A percentile compares a stretch with the other conserved stretches of the same genome.
Conservation (phyloP, 2,329 filamentous ascomycete species). For the Leptographium radiaticola region DNA sequence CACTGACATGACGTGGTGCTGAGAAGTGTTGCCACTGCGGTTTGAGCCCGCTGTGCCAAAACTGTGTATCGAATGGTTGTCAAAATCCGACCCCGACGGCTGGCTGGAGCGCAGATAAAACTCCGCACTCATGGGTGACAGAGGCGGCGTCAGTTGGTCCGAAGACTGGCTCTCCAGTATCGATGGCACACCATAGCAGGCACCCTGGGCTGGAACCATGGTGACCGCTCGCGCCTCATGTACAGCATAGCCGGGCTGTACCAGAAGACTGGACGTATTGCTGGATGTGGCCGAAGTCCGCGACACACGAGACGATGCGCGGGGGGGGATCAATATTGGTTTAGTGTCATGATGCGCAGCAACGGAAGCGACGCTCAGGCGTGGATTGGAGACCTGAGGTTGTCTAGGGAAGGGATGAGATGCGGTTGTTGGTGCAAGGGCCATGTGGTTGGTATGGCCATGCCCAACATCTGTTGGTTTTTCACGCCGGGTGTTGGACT, state of each 20-base stretch:
- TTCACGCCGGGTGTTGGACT: too few relatives aligned
- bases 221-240: conserved; percentile 27
- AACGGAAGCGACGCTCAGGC: conserved; percentile 18
- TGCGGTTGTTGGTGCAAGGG: not conserved
- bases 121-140: conserved; percentile 39
- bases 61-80: conserved; percentile 19
- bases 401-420: not conserved
- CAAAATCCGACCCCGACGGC: conserved; percentile 8
- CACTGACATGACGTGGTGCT: conserved; percentile 35
- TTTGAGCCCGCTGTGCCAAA: conserved; percentile 6
- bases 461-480: too few relatives aligned
- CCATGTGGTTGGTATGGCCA: not conserved
- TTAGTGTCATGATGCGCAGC: conserved; percentile 8
- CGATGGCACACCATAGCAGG: not conserved
- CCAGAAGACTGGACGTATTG: not conserved
- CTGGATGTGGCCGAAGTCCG: conserved; percentile 15
- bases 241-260: conserved; percentile 5
- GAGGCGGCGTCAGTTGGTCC: conserved; percentile 27
- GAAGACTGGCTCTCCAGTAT: not conserved
- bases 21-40: conserved; percentile 8
- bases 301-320: conserved; percentile 22
- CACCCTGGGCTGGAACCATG: conserved; percentile 19
- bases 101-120: conserved; percentile 28
- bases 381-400: conserved; percentile 11
- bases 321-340: conserved; percentile 3